Base-by-base conservation (phyloP, 441 rosid species). In the Rhodomyrtus psidioides region DNA sequence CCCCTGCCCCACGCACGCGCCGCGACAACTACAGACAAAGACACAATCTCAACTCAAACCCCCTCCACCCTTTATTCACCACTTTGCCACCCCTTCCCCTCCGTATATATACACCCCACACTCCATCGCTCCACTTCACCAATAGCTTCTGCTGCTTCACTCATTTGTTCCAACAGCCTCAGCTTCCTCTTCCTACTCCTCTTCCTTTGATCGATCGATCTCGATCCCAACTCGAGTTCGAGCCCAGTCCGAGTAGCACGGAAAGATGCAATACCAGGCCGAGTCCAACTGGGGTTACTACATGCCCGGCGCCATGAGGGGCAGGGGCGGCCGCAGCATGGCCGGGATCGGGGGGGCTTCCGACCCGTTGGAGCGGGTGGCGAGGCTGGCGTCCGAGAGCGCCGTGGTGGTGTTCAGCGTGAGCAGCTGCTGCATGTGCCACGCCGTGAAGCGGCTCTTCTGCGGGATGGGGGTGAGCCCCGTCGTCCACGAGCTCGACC, bases 401-500 rank as follows among this genome's bases (percentile, higher is more conserved):
- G 95, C 96, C 19, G 94, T 93, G 79, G 95, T 93, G 90, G 86
- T 94, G 82, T 94, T 94, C 88, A 94, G 94, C 83, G 19, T 92
- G 13, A 94, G 96, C 82, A 90, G 93, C 74, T 94, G 96, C 82
- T 94, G 96, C 91, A 92, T 94, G 96, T 94, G 95, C 87, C 96
- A 93, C 60, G 96, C 95, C 0, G 94, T 92, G 87, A 93, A 94
- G 91, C 89, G 94, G 75, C 90, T 93, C 51, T 93, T 94, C 76
- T 89, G 94, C 59, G 94, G 96, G 55, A 92, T 94, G 95, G 95
- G 96, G 2, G 96, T 94, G 87, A 92, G 88, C 89, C 94, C 95
- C 8, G 91, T 93, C 0, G 95, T 93, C n/a, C 90, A 92, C 86
- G 96, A 94, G 91, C 87, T 94, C 42, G 95, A 94, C 90, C 91